phyloP scores from a whole-genome alignment of 2,329 filamentous ascomycete genomes.

The Diaporthe sp. region DNA sequence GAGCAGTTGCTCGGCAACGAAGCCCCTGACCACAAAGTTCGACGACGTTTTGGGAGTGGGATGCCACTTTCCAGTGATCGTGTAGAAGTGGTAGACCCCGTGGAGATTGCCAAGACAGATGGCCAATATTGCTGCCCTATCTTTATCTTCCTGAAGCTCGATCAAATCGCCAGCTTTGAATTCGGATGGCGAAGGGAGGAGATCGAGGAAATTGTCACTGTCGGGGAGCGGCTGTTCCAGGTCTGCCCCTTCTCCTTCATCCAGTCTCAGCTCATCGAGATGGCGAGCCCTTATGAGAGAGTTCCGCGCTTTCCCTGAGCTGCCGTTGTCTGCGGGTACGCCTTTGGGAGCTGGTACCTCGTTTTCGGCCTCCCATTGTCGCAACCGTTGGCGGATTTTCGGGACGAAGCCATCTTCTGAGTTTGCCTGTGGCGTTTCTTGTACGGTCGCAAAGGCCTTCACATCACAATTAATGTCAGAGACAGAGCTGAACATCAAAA shows the following conservation, averaged over 20 bases:
- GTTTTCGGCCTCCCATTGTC: slow-evolving; percentile 58
- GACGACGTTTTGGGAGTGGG: slow-evolving; percentile 58
- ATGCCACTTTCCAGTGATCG: slow-evolving; percentile 65
- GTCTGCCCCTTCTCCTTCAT: slow-evolving; percentile 38
- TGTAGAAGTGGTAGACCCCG: slow-evolving; percentile 68
- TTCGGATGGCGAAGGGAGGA: slow-evolving; percentile 49
- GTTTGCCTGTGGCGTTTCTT: slow-evolving; percentile 11
- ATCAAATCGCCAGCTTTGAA: slow-evolving; percentile 64
- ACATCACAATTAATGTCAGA: neutral
- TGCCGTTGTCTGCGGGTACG: slow-evolving; percentile 49
- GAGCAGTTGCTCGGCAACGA: slow-evolving; percentile 59
- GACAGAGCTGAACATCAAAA: neutral
- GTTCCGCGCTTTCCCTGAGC: slow-evolving; percentile 51
- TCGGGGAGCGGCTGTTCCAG: slow-evolving; percentile 51
- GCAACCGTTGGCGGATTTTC: slow-evolving; percentile 57
- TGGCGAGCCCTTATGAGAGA: slow-evolving; percentile 52
- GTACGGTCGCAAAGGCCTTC: slow-evolving; percentile 35
- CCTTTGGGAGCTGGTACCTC: slow-evolving; percentile 43
- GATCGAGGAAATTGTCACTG: slow-evolving; percentile 54
- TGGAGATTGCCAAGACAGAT: slow-evolving; percentile 67
- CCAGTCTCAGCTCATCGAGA: slow-evolving; percentile 48
- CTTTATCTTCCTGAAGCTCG: slow-evolving; percentile 54
- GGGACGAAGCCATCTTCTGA: neutral
- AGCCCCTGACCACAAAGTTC: slow-evolving; percentile 65
- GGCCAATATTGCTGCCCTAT: slow-evolving; percentile 62